Conservation (phyloP, 2,329 filamentous ascomycete species). For the Colletotrichum eremochloae region DNA sequence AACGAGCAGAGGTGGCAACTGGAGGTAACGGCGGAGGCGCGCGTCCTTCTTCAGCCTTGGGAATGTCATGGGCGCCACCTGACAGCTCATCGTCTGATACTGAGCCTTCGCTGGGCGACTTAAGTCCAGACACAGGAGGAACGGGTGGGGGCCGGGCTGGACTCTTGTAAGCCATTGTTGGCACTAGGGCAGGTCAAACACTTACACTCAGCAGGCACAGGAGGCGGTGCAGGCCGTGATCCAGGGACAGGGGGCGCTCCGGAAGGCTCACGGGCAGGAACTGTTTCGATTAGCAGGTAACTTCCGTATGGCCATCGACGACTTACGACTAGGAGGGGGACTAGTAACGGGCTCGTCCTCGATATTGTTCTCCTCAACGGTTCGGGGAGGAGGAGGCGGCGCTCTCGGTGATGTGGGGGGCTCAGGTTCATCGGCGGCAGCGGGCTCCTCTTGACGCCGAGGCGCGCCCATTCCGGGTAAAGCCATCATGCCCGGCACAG, state of each 20-base stretch:
- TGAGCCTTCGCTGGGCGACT: conserved; percentile 81
- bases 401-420: conserved; percentile 56
- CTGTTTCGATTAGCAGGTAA: conserved; percentile 50
- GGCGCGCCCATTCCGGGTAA: conserved; percentile 80
- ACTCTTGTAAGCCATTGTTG: conserved; percentile 25
- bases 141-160: conserved; percentile 74
- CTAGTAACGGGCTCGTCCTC: conserved; percentile 47
- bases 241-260: conserved; percentile 62
- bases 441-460: conserved; percentile 58
- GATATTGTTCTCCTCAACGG: conserved; percentile 63
- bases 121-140: conserved; percentile 60
- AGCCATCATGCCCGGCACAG: conserved; percentile 70
- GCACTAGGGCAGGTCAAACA: conserved; percentile 41
- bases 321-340: conserved; percentile 36
- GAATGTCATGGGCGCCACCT: conserved; percentile 49
- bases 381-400: conserved; percentile 56
- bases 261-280: conserved; percentile 50
- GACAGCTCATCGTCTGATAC: conserved; percentile 92
- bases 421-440: conserved; percentile 65
- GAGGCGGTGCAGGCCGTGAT: conserved; percentile 68
- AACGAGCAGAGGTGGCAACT: conserved; percentile 45
- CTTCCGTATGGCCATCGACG: conserved; percentile 42
- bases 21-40: conserved; percentile 59
- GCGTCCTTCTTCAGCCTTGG: conserved; percentile 35
- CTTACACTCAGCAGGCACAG: conserved; percentile 73